Evolutionary conservation across 2,329 filamentous ascomycete genomes (phyloP), one percentile per base, ranked within the genome.

Genomic region (Monosporascus sp.): DNA sequence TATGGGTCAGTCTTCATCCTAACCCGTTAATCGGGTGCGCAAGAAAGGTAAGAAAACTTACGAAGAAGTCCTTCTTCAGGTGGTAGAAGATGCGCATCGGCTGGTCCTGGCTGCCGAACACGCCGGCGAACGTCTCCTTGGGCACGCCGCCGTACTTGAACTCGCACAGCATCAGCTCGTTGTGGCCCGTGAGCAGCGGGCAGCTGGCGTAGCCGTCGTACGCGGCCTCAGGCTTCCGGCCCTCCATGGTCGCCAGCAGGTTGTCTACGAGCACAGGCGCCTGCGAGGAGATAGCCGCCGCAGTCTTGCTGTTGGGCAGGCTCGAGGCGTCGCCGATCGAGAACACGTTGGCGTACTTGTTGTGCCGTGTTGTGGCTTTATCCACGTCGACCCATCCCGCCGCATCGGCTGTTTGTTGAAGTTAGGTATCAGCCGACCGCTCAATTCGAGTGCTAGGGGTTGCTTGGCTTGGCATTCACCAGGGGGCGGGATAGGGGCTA

Each of bases 391-490:
- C 67, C 64, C 63, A 69, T 35, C 67, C 67, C 2, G 62, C 66
- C 1, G 61, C 55, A 53, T 68, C 64, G 45, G 67, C 82, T 78
- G 69, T 65, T 78, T 77, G 54, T 81, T 69, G 56, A 82, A 82
- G 82, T 84, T 50, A 61, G 58, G 17, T 41, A 41, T 41, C 2
- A n/a, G 17, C 38, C 18, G 17, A 18, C 8, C 17, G 38, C 18
- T 41, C 31, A 35, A 35, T 35, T 35, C 31, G 31, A 35, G 11
- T 14, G 31, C 31, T 35, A 14, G 11, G 5, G 27, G 31, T 35
- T 14, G 3, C 31, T 18, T 41, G 38, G 38, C 17, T 20, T 41
- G 38, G 38, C 38, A 41, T 41, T 35, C 31, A 35, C 31, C 31
- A 35, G 31, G 9, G 31, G 31, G 1, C 11, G 31, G 31, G 31